A percentile compares a stretch with the other conserved stretches of the same genome.
Conservation (phyloP, 768 basidiomycete species). For the Tylopilus intermedius region DNA sequence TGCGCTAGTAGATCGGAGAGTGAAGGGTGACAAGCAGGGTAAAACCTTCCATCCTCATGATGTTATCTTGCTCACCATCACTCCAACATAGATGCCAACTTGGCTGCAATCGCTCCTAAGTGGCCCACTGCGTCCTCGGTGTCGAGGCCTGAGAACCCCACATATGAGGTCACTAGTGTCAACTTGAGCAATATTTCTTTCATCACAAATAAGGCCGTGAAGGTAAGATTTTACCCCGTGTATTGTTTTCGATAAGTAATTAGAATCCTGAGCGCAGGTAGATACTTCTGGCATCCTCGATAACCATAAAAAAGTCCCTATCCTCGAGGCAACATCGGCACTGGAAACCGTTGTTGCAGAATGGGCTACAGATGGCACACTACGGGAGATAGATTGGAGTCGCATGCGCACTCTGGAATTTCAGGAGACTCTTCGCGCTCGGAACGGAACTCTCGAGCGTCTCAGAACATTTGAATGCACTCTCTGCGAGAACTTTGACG, state of each 20-base stretch:
- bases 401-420: constrained; percentile 84
- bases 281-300: constrained; percentile 68
- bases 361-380: constrained; percentile 42
- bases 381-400: constrained; percentile 83
- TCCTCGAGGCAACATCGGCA: constrained; percentile 50
- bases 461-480: constrained; percentile 46
- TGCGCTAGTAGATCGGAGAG: constrained; percentile 60
- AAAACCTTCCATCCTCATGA: constrained; percentile 1
- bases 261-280: constrained; percentile 42
- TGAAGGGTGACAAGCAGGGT: constrained; percentile 57
- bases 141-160: constrained; percentile 44
- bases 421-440: constrained; percentile 68
- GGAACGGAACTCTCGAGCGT: constrained; percentile 46
- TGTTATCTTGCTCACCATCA: background rate
- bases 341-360: constrained; percentile 52
- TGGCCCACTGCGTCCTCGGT: constrained; percentile 66
- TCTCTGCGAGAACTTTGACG: constrained; percentile 60
- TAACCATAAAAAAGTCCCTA: constrained; percentile 53
- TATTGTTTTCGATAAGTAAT: background rate
- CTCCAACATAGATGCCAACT: constrained; percentile 47
- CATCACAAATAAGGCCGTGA: constrained; percentile 64
- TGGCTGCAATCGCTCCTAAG: constrained; percentile 56
- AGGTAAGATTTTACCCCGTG: constrained; percentile 64
- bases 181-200: constrained; percentile 70
- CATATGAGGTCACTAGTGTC: constrained; percentile 64